Percentiles rank a stretch among this genome's conserved stretches.
These are phyloP conservation scores for Lobosporangium transversale DNA, from an alignment of 192 early-diverging fungal genomes.

Conservation along the genomic window DNA sequence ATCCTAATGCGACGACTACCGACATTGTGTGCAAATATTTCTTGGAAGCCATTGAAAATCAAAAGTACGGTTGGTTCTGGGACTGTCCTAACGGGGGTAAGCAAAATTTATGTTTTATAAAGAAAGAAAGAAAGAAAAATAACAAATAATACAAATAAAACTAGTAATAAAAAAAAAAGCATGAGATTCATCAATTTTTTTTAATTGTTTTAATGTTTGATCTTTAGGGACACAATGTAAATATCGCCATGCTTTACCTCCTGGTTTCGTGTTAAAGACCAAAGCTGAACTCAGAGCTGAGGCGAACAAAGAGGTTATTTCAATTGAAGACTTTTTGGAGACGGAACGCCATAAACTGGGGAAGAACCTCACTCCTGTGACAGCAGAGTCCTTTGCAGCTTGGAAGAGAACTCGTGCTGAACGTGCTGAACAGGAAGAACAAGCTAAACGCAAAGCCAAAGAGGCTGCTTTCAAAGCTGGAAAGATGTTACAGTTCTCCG, in stretches of 20 bases:
- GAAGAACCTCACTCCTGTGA: slow-evolving; percentile 93
- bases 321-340: slow-evolving; percentile 97
- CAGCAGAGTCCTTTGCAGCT: slow-evolving; percentile 85
- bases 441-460: slow-evolving; percentile 76
- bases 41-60: slow-evolving; percentile 93
- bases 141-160: not conserved
- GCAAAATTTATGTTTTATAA: not conserved
- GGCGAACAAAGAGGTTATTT: slow-evolving; percentile 83
- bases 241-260: slow-evolving; percentile 96
- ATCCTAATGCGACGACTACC: slow-evolving; percentile 82
- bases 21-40: slow-evolving; percentile 99
- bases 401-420: slow-evolving; percentile 93
- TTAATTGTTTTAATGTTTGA: not conserved
- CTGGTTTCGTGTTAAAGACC: slow-evolving; percentile 93
- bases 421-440: slow-evolving; percentile 74
- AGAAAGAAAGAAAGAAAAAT: not conserved
- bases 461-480: slow-evolving; percentile 88
- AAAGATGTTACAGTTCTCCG: slow-evolving; percentile 92
- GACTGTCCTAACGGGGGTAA: slow-evolving; percentile 96
- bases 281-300: slow-evolving; percentile 85
- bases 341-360: slow-evolving; percentile 97
- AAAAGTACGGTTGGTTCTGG: slow-evolving; percentile 99
- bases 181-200: not conserved
- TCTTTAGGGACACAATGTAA: slow-evolving; percentile 81
- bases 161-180: no score